Evolutionary conservation across 371 early-diverging fungal species (phyloP), one percentile per base, ranked within the genome.

Genomic region (Saksenaea oblongispora): DNA sequence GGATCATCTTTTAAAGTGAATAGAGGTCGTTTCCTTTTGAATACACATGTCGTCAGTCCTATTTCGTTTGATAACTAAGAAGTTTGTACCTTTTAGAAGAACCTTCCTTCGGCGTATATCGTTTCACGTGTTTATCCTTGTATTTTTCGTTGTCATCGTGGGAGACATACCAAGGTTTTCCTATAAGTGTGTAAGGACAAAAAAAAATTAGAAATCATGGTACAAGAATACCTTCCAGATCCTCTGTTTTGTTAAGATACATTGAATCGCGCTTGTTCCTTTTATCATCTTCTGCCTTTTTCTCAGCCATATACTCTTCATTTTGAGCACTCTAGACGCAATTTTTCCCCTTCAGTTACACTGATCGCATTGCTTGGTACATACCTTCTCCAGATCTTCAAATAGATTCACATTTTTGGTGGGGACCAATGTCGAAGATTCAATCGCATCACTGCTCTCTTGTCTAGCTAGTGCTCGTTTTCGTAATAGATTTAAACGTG

Each of bases 361-460:
- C 44, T 53, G 22, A 17, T 54, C 53, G 8, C 34, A n/a, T 26
- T 13, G 34, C 8, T 51, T 9, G 11, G 26, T 36, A 5, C 37
- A 61, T 58, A 69, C 74, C 28, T 70, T 61, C 13, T 84, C 82
- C 34, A 76, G 34, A 27, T 87, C 84, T 28, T 74, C 65, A 75
- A 87, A 89, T 22, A 90, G 72, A 62, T 87, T 85, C 58, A 90
- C 60, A 65, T 86, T 87, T 27, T 82, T 76, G 41, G 42, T 61
- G 44, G 10, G 31, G 31, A 31, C 7, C 31, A 31, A 53, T 39
- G 3, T 34, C 51, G 28, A 17, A 36, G 35, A 37, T 31, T 14
- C 35, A 34, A 41, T n/a, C 39, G 8, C 51, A 31, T 61, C 42
- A 1, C 22, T 55, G 35, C 61, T 5, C 11, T 34, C 15, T 24